Evolutionary conservation across 306 rosid genomes (phyloP).

Genomic region (Castanopsis chinensis): DNA sequence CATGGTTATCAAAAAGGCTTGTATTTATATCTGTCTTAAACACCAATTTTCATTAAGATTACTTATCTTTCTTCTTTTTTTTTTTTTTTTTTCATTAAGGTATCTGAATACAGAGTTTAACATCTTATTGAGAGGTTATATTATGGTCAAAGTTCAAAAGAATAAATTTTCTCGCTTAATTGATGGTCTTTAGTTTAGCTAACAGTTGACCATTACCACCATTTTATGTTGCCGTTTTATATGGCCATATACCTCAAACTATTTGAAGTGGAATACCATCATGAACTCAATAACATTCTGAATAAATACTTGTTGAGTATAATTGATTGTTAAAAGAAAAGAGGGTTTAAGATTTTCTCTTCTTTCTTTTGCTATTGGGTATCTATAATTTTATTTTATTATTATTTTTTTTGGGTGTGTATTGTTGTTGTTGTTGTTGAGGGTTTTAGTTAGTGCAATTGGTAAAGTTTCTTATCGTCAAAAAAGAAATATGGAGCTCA

Average conservation of each 20-base stretch:
- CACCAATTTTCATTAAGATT: conserved; percentile 1
- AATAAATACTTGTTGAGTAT: background rate
- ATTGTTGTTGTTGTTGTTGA: too few species aligned
- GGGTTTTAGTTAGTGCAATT: too few species aligned
- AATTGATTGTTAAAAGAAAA: background rate
- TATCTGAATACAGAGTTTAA: background rate
- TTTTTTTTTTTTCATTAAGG: background rate
- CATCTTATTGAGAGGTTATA: background rate
- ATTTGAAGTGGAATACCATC: background rate
- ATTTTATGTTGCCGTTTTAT: background rate
- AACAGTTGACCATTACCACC: background rate
- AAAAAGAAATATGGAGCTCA: too few species aligned
- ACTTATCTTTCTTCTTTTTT: too few species aligned
- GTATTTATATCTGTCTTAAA: conserved; percentile 3
- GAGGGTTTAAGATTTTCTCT: background rate
- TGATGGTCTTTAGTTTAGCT: background rate
- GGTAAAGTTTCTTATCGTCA: too few species aligned
- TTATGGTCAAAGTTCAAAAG: background rate
- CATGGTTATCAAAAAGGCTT: conserved; percentile 5
- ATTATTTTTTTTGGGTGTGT: too few species aligned
- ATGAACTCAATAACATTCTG: background rate
- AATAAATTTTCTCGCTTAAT: background rate
- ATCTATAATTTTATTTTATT: too few species aligned
- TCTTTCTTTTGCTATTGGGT: too few species aligned
- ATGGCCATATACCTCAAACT: background rate